These are phyloP conservation scores for Aspergillus thermomutatus DNA, from an alignment of 2,329 filamentous ascomycete genomes.

Conservation along the genomic window DNA sequence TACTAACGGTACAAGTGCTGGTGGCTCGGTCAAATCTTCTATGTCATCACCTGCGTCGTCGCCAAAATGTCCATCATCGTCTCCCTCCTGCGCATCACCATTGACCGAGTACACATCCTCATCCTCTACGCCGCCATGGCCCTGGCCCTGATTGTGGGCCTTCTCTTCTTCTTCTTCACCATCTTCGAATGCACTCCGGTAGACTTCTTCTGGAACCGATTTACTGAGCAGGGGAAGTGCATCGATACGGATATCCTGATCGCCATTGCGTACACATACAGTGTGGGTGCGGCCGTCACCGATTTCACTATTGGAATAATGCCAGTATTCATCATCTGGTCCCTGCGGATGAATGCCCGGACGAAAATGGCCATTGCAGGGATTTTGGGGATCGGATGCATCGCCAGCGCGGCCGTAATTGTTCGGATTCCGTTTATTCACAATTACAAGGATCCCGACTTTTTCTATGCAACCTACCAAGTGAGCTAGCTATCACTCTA, in stretches of 20 bases:
- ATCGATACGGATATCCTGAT: constrained; percentile 46
- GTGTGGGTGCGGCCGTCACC: constrained; percentile 41
- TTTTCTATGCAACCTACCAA: constrained; percentile 13
- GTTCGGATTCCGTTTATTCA: constrained; percentile 18
- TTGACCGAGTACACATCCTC: constrained; percentile 43
- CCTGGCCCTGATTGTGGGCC: constrained; percentile 41
- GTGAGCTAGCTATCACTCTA: constrained; percentile 1
- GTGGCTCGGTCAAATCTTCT: constrained; percentile 53
- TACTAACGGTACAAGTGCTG: constrained; percentile 28
- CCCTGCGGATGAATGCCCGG: constrained; percentile 51
- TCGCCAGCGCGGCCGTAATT: constrained; percentile 26
- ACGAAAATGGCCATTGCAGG: constrained; percentile 51
- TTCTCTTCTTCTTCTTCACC: constrained; percentile 49
- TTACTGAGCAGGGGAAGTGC: constrained; percentile 36
- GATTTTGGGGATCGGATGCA: constrained; percentile 54
- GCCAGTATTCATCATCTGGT: constrained; percentile 53
- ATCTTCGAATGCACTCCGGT: constrained; percentile 52
- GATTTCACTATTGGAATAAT: constrained; percentile 52
- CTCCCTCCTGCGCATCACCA: constrained; percentile 50
- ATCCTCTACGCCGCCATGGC: constrained; percentile 47
- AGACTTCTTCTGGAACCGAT: constrained; percentile 46
- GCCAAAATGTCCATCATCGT: constrained; percentile 51
- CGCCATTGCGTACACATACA: constrained; percentile 51
- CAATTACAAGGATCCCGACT: constrained; percentile 14
- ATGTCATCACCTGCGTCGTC: constrained; percentile 45